Evolutionary conservation across 139 green algal species (phyloP), one percentile per base, ranked within the genome.

Genomic region (Picocystis salinarum): DNA sequence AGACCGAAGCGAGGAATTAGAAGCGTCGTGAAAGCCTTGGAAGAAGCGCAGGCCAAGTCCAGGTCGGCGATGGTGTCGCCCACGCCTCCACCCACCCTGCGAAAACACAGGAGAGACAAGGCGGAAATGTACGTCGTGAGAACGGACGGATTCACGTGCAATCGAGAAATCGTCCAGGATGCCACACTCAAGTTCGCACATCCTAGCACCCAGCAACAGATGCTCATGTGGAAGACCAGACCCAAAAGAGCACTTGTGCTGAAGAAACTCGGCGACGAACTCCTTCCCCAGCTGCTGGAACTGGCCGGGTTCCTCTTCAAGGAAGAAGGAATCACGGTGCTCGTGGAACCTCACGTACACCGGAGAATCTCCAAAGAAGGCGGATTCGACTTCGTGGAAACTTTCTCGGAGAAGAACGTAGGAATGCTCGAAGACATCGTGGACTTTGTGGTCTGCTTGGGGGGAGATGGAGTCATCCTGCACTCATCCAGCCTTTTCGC

Each of bases 361-460:
- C 37, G 59, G 4, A 30, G 58, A 29, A 44, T 77, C 23, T 42
- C 59, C n/a, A 23, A 42, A 6, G 33, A 34, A 7, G 23, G 54
- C 10, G 58, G 40, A 11, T 65, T 66, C 25, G 54, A 39, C 31
- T 66, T 66, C 34, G 23, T 66, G 25, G 58, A 66, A 42, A 66
- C 56, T 17, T 66, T 42, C 41, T 46, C 19, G 6, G 18, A 10
- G 9, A 19, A 53, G 46, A 28, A 33, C 13, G 19, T 6, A 6
- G 26, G 10, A 20, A 74, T 63, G 48, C 51, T 91, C 26, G 59
- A 73, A 15, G 51, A 73, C 19, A 63, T 62, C 45, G 69, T 96
- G 3, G 88, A 98, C 66, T 93, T 98, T 56, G 66, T 95, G 19
- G 72, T 91, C 17, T 94, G 85, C 55, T 59, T 98, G 36, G 88